phyloP scores from a whole-genome alignment of 2,329 filamentous ascomycete genomes.

The Neoarthrinium moseri region DNA sequence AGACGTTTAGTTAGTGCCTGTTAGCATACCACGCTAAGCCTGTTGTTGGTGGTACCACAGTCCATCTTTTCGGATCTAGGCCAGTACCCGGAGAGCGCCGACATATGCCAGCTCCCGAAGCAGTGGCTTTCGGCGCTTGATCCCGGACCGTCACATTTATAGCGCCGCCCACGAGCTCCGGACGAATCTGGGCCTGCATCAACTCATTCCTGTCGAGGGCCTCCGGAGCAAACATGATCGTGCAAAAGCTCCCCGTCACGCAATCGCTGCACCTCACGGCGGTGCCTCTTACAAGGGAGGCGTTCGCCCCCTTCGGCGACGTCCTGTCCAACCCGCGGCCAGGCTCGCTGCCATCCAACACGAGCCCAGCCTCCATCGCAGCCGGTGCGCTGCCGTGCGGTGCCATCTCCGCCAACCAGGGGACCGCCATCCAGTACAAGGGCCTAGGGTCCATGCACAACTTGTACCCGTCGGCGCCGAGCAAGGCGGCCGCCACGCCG shows the following conservation, averaged over 20 bases:
- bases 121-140: no score
- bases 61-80: no score
- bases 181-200: no score
- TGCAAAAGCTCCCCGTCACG: constrained; percentile 21
- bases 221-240: constrained; percentile 20
- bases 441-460: constrained; percentile 73
- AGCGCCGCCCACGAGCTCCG: no score
- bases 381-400: constrained; percentile 37
- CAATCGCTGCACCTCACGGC: constrained; percentile 48
- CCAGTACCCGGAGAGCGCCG: no score
- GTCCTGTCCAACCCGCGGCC: constrained; percentile 74
- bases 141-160: no score
- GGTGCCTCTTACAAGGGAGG: constrained; percentile 62
- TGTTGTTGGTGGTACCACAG: no score
- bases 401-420: constrained; percentile 74
- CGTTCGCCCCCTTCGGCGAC: constrained; percentile 79
- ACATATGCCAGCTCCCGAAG: no score
- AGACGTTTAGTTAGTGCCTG: no score
- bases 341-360: constrained; percentile 43
- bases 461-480: constrained; percentile 67
- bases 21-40: no score
- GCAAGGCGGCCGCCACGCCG: constrained; percentile 52
- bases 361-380: constrained; percentile 22
- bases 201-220: background rate
- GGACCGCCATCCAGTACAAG: constrained; percentile 82